phyloP scores from a whole-genome alignment of 768 basidiomycete species.

The Mycena belliarum region DNA sequence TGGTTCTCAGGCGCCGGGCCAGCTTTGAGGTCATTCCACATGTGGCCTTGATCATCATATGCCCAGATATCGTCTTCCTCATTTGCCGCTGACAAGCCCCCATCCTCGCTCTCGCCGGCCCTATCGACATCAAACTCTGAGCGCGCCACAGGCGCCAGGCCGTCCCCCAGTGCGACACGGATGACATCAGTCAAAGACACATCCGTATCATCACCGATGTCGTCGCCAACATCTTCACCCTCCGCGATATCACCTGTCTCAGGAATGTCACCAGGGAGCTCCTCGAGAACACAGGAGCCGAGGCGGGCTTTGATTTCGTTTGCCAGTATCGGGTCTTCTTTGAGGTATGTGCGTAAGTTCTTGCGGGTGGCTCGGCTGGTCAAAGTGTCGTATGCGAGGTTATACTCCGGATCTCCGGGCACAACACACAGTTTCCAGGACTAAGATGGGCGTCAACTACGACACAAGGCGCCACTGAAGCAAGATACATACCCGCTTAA shows the following conservation, averaged over 20 bases:
- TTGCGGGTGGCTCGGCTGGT: background rate
- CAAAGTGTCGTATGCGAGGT: background rate
- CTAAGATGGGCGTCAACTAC: too few relatives aligned
- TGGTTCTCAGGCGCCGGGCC: background rate
- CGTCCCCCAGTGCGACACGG: background rate
- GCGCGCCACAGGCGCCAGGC: too few relatives aligned
- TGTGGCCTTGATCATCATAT: background rate
- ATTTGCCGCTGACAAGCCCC: background rate
- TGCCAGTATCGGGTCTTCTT: background rate
- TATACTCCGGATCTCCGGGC: background rate
- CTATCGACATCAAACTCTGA: background rate
- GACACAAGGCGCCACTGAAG: too few relatives aligned
- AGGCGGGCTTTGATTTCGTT: background rate
- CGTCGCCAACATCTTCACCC: background rate
- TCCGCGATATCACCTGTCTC: background rate
- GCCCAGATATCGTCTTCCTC: slow-evolving; percentile 5
- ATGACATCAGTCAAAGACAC: background rate
- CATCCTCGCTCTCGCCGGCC: background rate
- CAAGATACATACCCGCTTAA: too few relatives aligned
- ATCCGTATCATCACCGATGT: background rate
- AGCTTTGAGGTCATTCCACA: background rate
- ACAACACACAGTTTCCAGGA: background rate
- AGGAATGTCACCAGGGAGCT: background rate
- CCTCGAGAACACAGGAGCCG: background rate
- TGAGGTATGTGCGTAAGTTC: background rate